Conservation (phyloP, 1,284 basidiomycete species). For the Trichosporon inkin region DNA sequence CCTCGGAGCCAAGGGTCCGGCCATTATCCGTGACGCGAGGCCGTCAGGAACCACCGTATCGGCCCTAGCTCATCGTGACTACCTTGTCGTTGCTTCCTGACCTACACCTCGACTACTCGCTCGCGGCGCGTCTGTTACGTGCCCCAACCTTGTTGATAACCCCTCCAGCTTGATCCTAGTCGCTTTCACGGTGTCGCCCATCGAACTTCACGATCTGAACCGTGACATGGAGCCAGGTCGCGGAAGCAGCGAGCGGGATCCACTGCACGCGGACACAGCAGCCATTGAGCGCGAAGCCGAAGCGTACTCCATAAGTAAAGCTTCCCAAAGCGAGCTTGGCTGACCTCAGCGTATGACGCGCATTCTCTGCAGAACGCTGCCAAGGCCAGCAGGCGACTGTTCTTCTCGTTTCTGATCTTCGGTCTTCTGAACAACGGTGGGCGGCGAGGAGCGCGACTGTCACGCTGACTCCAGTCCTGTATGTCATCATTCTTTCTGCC, state of each 20-base stretch:
- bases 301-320: conserved; percentile 8
- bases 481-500: conserved; percentile 93
- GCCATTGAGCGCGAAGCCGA: background rate
- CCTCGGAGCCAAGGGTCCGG: too few species aligned
- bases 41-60: too few species aligned
- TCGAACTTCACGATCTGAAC: conserved; percentile 12
- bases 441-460: too few species aligned
- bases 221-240: conserved; percentile 3
- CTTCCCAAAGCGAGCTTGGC: background rate
- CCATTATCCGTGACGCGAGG: too few species aligned
- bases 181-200: conserved; percentile 15
- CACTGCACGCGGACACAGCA: conserved; percentile 8
- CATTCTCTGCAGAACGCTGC: background rate
- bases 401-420: conserved; percentile 45
- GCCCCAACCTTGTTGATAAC: background rate
- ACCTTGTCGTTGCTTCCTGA: background rate
- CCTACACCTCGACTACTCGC: background rate
- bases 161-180: too few species aligned
- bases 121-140: background rate
- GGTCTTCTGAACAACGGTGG: conserved; percentile 50
- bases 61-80: too few species aligned
- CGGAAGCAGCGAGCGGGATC: conserved; percentile 1
- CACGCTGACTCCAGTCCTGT: conserved; percentile 60
- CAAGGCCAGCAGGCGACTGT: conserved; percentile 26
- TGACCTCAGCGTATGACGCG: conserved; percentile 10